phyloP scores from a whole-genome alignment of 1,284 basidiomycete species.

The Takashimella koratensis region DNA sequence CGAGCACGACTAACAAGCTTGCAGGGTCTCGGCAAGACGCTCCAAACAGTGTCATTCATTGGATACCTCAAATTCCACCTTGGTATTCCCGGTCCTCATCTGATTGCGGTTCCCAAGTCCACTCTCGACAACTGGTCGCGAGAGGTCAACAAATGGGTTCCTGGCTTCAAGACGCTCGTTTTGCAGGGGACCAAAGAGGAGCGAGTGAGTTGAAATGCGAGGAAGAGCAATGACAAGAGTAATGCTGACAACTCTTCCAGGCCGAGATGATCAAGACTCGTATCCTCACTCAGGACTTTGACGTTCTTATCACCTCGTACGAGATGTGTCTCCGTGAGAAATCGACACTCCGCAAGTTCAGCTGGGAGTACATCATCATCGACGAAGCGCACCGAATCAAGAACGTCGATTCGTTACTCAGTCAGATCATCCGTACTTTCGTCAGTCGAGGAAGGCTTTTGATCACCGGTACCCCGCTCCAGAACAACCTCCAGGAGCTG shows the following conservation, averaged over 20 bases:
- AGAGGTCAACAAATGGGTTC: constrained; percentile 90
- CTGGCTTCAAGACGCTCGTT: constrained; percentile 77
- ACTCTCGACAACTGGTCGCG: constrained; percentile 96
- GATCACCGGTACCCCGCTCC: constrained; percentile 95
- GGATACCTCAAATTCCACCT: constrained; percentile 87
- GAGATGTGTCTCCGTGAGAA: constrained; percentile 97
- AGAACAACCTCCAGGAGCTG: constrained; percentile 96
- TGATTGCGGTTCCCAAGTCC: constrained; percentile 96
- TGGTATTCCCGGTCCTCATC: constrained; percentile 74
- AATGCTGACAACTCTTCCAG: constrained; percentile 26
- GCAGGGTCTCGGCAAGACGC: constrained; percentile 94
- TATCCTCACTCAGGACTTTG: constrained; percentile 84
- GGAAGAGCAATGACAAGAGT: no score
- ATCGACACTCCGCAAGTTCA: constrained; percentile 84
- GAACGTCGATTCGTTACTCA: constrained; percentile 94
- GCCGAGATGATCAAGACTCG: constrained; percentile 71
- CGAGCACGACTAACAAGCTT: constrained; percentile 18
- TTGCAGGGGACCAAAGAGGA: constrained; percentile 89
- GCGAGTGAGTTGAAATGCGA: constrained; percentile 53
- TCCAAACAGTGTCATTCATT: constrained; percentile 97
- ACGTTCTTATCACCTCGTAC: constrained; percentile 94
- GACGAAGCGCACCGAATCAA: constrained; percentile 99
- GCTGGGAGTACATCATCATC: constrained; percentile 97
- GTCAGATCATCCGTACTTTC: constrained; percentile 92
- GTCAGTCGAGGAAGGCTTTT: constrained; percentile 81